phyloP scores from a whole-genome alignment of 768 basidiomycete genomes.

The Tulasnella sp. region DNA sequence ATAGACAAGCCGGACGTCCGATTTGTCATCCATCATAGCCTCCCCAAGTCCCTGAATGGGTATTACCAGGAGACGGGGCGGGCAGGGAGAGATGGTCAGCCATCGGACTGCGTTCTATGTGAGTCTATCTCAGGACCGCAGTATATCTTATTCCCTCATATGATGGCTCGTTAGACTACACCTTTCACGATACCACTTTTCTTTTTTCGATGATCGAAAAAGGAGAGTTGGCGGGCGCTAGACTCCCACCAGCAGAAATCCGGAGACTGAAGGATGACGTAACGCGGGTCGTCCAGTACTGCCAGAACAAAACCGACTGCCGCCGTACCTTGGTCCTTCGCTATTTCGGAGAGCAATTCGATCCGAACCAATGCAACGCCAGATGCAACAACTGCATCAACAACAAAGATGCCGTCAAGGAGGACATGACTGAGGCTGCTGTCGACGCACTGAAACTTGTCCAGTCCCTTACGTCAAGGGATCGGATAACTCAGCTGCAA shows the following conservation, averaged over 20 bases:
- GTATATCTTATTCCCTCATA: slow-evolving; percentile 4
- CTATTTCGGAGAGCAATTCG: slow-evolving; percentile 85
- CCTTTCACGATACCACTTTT: slow-evolving; percentile 52
- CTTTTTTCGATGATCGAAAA: slow-evolving; percentile 57
- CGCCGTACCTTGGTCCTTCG: slow-evolving; percentile 80
- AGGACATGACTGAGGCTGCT: slow-evolving; percentile 61
- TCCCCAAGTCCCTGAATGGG: slow-evolving; percentile 83
- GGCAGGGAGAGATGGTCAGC: slow-evolving; percentile 84
- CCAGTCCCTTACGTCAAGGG: slow-evolving; percentile 43
- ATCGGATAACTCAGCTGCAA: slow-evolving; percentile 56
- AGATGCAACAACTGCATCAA: slow-evolving; percentile 82
- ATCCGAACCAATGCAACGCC: slow-evolving; percentile 56
- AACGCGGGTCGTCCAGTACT: slow-evolving; percentile 70
- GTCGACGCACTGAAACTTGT: slow-evolving; percentile 57
- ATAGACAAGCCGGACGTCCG: slow-evolving; percentile 80
- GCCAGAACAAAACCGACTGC: slow-evolving; percentile 75
- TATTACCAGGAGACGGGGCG: slow-evolving; percentile 97
- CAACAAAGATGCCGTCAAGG: slow-evolving; percentile 41
- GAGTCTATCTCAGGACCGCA: slow-evolving; percentile 32
- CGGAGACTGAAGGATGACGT: slow-evolving; percentile 63
- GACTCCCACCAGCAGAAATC: slow-evolving; percentile 53
- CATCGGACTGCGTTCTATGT: slow-evolving; percentile 87
- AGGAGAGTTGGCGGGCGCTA: slow-evolving; percentile 43
- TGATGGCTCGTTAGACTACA: slow-evolving; percentile 51
- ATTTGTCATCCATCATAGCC: slow-evolving; percentile 82